A percentile compares a stretch with the other conserved stretches of the same genome.
These are phyloP conservation scores for Tolypocladium amazonense DNA, from an alignment of 2,329 filamentous ascomycete species.

Conservation along the genomic window DNA sequence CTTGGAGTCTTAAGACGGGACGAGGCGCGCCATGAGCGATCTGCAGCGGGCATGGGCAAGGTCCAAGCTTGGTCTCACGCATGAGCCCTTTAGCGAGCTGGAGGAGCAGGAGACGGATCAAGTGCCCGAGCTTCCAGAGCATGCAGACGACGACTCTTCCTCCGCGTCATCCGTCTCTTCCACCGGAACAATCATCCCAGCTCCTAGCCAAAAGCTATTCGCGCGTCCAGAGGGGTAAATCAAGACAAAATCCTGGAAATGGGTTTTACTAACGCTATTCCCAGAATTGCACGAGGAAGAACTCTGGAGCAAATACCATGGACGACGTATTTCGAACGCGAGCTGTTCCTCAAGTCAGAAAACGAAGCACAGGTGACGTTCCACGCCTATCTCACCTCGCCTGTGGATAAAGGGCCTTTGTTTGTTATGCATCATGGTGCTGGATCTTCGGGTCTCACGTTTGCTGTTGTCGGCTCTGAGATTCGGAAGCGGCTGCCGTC, in stretches of 20 bases:
- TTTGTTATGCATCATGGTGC: slow-evolving; percentile 94
- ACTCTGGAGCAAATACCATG: slow-evolving; percentile 62
- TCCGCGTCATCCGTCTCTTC: slow-evolving; percentile 80
- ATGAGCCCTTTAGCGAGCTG: slow-evolving; percentile 38
- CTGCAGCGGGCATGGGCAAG: slow-evolving; percentile 71
- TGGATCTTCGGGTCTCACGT: slow-evolving; percentile 86
- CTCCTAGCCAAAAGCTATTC: slow-evolving; percentile 61
- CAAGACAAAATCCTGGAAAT: not conserved
- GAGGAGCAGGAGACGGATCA: slow-evolving; percentile 36
- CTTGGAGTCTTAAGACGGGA: not conserved
- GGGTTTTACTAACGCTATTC: slow-evolving; percentile 5
- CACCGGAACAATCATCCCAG: slow-evolving; percentile 81
- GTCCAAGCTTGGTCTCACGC: slow-evolving; percentile 53
- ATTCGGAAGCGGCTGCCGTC: slow-evolving; percentile 66
- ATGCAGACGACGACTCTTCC: slow-evolving; percentile 53
- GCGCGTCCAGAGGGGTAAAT: slow-evolving; percentile 56
- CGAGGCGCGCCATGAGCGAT: slow-evolving; percentile 55
- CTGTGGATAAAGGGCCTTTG: slow-evolving; percentile 62
- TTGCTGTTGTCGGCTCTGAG: slow-evolving; percentile 70
- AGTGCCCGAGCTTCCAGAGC: slow-evolving; percentile 32
- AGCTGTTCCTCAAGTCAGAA: slow-evolving; percentile 58
- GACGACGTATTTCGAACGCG: slow-evolving; percentile 85
- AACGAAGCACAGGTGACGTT: slow-evolving; percentile 44
- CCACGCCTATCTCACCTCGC: slow-evolving; percentile 83
- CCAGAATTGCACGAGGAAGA: slow-evolving; percentile 38